Conservation (phyloP, 2,329 filamentous ascomycete species). For the Davidsoniella neocaledoniae region DNA sequence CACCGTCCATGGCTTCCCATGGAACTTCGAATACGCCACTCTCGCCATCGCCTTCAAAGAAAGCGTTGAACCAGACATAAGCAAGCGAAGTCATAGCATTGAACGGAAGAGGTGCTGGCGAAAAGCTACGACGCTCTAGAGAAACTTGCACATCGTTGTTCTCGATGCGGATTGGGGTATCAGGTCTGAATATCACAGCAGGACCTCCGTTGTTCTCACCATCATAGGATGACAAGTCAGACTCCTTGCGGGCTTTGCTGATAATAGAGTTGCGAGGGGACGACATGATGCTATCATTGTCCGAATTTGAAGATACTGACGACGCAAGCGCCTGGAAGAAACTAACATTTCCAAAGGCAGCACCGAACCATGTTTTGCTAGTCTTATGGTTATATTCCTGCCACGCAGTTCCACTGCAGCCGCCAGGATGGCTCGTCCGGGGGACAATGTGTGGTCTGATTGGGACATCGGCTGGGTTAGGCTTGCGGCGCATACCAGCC, state of each 20-base stretch:
- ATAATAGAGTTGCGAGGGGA: slow-evolving; percentile 8
- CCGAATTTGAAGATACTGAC: slow-evolving; percentile 10
- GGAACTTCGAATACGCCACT: slow-evolving; percentile 45
- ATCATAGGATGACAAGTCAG: slow-evolving; percentile 15
- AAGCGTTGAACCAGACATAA: slow-evolving; percentile 94
- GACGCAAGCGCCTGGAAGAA: slow-evolving; percentile 12
- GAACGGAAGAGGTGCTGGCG: slow-evolving; percentile 57
- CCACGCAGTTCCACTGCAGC: slow-evolving; percentile 9
- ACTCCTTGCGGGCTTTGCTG: slow-evolving; percentile 3
- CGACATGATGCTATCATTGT: slow-evolving; percentile 10
- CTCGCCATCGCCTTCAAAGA: slow-evolving; percentile 57
- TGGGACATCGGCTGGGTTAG: not conserved
- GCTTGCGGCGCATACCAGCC: slow-evolving; percentile 3
- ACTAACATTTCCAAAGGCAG: slow-evolving; percentile 11
- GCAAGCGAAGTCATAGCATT: slow-evolving; percentile 87
- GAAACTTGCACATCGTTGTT: slow-evolving; percentile 82
- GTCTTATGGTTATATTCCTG: slow-evolving; percentile 11
- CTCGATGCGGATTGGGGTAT: slow-evolving; percentile 49
- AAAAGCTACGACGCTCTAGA: slow-evolving; percentile 70
- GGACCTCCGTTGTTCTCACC: slow-evolving; percentile 40
- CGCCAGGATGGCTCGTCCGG: slow-evolving; percentile 5
- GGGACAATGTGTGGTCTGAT: slow-evolving; percentile 7
- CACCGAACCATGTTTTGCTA: slow-evolving; percentile 11
- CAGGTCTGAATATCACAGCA: slow-evolving; percentile 63
- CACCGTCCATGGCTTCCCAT: slow-evolving; percentile 68